These are phyloP conservation scores for Starmerella riodocensis DNA, from an alignment of 805 yeast species.

Conservation along the genomic window DNA sequence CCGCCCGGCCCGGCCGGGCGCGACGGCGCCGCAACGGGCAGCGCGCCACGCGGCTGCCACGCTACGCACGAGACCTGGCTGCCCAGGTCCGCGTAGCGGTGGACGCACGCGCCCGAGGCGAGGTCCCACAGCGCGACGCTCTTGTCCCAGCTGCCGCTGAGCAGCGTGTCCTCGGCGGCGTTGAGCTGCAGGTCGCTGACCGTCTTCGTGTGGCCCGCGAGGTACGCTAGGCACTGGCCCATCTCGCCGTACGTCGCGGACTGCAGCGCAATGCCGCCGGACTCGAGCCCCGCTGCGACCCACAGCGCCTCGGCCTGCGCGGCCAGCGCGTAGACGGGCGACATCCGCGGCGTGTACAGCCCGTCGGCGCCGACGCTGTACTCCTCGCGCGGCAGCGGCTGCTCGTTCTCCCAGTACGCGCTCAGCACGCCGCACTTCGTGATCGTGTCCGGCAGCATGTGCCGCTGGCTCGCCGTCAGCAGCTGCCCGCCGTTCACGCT, in stretches of 20 bases:
- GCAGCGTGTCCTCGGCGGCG: constrained; percentile 44
- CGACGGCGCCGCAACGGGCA: constrained; percentile 6
- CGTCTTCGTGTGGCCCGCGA: constrained; percentile 56
- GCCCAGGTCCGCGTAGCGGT: constrained; percentile 41
- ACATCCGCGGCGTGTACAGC: constrained; percentile 33
- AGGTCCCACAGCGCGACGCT: constrained; percentile 74
- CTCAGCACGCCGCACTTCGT: constrained; percentile 69
- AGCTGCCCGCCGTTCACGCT: constrained; percentile 80
- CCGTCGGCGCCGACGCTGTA: constrained; percentile 30
- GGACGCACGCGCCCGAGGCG: constrained; percentile 46
- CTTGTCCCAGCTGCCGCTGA: constrained; percentile 89
- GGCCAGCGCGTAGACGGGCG: constrained; percentile 81
- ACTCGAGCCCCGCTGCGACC: constrained; percentile 62
- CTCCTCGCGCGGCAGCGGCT: constrained; percentile 47
- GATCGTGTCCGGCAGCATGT: constrained; percentile 74
- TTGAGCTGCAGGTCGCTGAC: constrained; percentile 61
- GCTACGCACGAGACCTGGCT: constrained; percentile 73
- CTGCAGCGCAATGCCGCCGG: constrained; percentile 78
- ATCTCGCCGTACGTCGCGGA: constrained; percentile 63
- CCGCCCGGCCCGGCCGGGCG: constrained; percentile 2
- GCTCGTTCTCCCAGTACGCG: constrained; percentile 94
- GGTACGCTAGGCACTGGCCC: constrained; percentile 67
- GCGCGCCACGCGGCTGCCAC: constrained; percentile 31
- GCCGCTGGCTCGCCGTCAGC: constrained; percentile 80
- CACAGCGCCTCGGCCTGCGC: constrained; percentile 73